Conservation (phyloP, 495 filamentous ascomycete genomes). For the Hypoxylon perforatum region DNA sequence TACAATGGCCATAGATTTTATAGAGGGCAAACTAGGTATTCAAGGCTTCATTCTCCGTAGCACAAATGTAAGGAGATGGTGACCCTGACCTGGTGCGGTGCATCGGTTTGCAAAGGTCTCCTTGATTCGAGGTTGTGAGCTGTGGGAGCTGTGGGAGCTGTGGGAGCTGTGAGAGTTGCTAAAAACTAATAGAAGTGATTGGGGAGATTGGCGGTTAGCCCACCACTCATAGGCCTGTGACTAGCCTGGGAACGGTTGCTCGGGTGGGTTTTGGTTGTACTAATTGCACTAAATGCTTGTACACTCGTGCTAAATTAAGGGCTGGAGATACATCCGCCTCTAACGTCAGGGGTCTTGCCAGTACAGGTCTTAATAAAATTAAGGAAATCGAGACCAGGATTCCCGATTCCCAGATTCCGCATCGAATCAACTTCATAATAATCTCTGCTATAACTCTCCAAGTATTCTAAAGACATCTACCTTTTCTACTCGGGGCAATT, state of each 20-base stretch:
- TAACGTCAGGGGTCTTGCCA: conserved; percentile 26
- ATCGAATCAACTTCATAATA: conserved; percentile 25
- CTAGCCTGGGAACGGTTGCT: conserved; percentile 28
- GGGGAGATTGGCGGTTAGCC: conserved; percentile 38
- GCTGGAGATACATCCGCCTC: conserved; percentile 13
- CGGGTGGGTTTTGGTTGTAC: conserved; percentile 7
- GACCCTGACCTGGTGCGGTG: too few species aligned
- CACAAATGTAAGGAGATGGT: too few species aligned
- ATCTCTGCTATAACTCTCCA: conserved; percentile 6
- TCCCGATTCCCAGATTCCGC: conserved; percentile 24
- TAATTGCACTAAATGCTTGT: background rate
- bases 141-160: too few species aligned
- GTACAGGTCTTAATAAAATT: conserved; percentile 38
- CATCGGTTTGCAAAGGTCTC: background rate
- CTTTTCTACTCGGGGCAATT: conserved; percentile 9
- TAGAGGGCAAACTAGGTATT: too few species aligned
- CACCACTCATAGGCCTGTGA: conserved; percentile 35
- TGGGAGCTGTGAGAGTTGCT: too few species aligned
- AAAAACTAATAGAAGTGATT: conserved; percentile 12
- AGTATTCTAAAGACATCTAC: background rate
- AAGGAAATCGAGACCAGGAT: conserved; percentile 29
- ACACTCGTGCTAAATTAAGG: conserved; percentile 13
- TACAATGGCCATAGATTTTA: too few species aligned
- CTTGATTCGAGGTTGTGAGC: background rate
- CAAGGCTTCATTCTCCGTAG: too few species aligned